Percentiles rank a stretch among this genome's conserved stretches.
Conservation (phyloP, 495 filamentous ascomycete species). For the Chaetomidium leptoderma region DNA sequence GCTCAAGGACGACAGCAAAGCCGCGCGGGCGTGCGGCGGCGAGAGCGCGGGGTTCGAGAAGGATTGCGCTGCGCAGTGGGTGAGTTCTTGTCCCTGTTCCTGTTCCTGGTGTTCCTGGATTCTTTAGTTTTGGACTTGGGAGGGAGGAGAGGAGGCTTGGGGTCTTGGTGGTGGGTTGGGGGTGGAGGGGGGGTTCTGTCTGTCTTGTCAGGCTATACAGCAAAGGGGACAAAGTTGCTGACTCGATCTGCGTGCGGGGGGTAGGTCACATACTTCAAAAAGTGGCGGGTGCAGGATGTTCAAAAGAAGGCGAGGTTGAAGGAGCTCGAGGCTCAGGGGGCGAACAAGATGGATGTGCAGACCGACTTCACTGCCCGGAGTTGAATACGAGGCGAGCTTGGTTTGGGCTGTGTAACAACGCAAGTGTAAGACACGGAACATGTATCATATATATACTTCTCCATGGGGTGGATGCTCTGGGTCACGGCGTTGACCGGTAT, state of each 20-base stretch:
- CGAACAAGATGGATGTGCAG: constrained; percentile 50
- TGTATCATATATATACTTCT: neutral
- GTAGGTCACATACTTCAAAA: constrained; percentile 96
- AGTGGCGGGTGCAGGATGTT: constrained; percentile 84
- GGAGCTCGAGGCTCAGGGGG: constrained; percentile 75
- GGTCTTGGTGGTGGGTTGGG: too few relatives aligned
- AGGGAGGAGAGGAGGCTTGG: too few relatives aligned
- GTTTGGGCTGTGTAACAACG: neutral
- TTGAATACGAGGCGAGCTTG: too few relatives aligned
- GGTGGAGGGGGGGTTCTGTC: too few relatives aligned
- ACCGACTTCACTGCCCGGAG: constrained; percentile 26
- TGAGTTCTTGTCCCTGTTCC: constrained; percentile 15
- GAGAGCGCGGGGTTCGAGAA: constrained; percentile 65
- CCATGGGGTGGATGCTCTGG: neutral
- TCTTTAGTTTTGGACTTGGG: neutral
- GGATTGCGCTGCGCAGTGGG: constrained; percentile 57
- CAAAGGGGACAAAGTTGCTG: too few relatives aligned
- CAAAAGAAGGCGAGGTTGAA: constrained; percentile 77
- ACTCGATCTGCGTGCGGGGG: neutral
- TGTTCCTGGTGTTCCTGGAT: neutral
- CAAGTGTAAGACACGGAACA: constrained; percentile 1
- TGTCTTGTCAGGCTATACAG: too few relatives aligned
- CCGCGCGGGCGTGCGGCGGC: constrained; percentile 60
- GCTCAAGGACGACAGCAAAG: constrained; percentile 64
- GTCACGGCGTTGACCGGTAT: neutral